Evolutionary conservation across 2,329 filamentous ascomycete genomes (phyloP).

Genomic region (Arthroderma sp.): DNA sequence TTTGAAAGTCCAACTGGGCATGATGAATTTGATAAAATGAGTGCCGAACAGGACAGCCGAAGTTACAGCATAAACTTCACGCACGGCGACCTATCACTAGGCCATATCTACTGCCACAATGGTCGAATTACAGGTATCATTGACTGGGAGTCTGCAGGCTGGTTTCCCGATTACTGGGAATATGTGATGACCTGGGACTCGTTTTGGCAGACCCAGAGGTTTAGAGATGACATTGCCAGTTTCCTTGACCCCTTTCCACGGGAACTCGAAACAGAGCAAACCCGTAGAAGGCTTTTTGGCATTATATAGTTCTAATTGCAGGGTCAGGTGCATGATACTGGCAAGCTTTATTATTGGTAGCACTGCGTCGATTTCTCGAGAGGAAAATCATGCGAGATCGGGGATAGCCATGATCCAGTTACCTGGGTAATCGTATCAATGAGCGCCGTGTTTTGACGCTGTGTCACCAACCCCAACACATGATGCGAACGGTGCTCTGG

Average conservation of each 20-base stretch:
- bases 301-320: neutral
- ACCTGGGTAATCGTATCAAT: neutral
- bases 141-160: slow-evolving; percentile 36
- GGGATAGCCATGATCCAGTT: neutral
- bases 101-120: slow-evolving; percentile 19
- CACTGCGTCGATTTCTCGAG: neutral
- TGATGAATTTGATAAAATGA: slow-evolving; percentile 9
- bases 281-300: slow-evolving; percentile 27
- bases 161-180: slow-evolving; percentile 37
- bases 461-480: neutral
- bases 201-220: slow-evolving; percentile 20
- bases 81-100: slow-evolving; percentile 21
- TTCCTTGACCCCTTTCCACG: slow-evolving; percentile 30
- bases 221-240: slow-evolving; percentile 17
- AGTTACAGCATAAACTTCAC: slow-evolving; percentile 15
- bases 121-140: slow-evolving; percentile 18
- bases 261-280: slow-evolving; percentile 33
- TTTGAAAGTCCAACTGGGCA: slow-evolving; percentile 11
- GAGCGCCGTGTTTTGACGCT: neutral
- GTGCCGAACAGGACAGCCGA: slow-evolving; percentile 4
- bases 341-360: neutral
- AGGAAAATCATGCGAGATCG: neutral
- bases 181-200: slow-evolving; percentile 27
- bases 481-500: neutral
- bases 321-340: neutral